Evolutionary conservation across 1,284 basidiomycete genomes (phyloP), one percentile per base, ranked within the genome.

Genomic region (Moniliophthora roreri): DNA sequence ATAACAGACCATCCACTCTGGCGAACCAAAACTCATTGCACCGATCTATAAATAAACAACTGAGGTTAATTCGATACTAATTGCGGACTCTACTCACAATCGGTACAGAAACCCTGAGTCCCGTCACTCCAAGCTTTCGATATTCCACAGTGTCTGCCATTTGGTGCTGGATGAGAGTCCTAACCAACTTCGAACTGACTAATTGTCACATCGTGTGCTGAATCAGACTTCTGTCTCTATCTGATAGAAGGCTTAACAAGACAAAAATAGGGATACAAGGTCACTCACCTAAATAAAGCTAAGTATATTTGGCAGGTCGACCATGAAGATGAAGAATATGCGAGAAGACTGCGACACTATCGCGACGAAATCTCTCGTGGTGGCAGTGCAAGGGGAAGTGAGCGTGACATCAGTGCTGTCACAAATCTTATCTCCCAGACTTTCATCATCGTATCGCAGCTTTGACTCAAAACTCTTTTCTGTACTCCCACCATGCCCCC

Each of bases 61-160:
- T 20, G n/a, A 52, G 18, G 16, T 13, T 13, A 9, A n/a, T 15
- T 35, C 24, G 9, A 34, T 32, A 32, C 13, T 32, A 3, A 48
- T 24, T n/a, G 9, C 9, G 11, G 11, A 16, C 13, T 41, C 20
- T 4, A 61, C 67, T 50, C 35, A 69, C 68, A 48, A 75, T 72
- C 16, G 72, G 70, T 18, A 71, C 70, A 3, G 76, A 77, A 20
- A 80, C 75, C 39, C 71, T 69, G 39, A 77, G 66, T 3, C 74
- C 75, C 1, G 67, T 69, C 41, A 67, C 68, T 26, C 76, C 75
- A 1, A 77, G 66, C 2, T 44, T 53, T 7, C 41, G 41, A 39
- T 52, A 56, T 38, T 51, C 24, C 8, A 51, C 45, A 37, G 20
- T 18, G 28, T 32, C 11, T 6, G 28, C 28, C 28, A 32, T 32